Evolutionary conservation across 1,139 yeast species (phyloP).

Genomic region (Pichia sp.): DNA sequence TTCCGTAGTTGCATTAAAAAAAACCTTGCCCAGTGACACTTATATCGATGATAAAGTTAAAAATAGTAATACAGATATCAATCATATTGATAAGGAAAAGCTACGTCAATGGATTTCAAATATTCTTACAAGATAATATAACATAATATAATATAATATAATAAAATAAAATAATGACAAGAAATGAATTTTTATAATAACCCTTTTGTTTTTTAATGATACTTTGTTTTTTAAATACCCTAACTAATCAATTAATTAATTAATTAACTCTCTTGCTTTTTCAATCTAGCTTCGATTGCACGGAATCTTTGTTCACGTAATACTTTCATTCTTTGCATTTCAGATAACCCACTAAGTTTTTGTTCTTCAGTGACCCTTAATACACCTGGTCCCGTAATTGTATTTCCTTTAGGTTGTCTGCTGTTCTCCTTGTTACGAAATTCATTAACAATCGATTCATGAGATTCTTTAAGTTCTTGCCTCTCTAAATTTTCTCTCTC

Average conservation of each 20-base stretch:
- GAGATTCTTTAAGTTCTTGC: slow-evolving; percentile 24
- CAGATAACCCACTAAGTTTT: slow-evolving; percentile 37
- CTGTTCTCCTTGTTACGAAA: slow-evolving; percentile 17
- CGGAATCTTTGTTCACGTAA: slow-evolving; percentile 95
- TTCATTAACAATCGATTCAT: slow-evolving; percentile 31
- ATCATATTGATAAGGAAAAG: slow-evolving; percentile 45
- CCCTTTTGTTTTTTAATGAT: too few species aligned
- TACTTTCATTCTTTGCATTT: slow-evolving; percentile 65
- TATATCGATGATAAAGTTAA: slow-evolving; percentile 37
- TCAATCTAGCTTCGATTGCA: slow-evolving; percentile 89
- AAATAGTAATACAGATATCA: slow-evolving; percentile 31
- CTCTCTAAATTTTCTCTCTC: slow-evolving; percentile 1
- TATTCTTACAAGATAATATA: slow-evolving; percentile 2
- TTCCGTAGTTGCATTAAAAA: slow-evolving; percentile 57
- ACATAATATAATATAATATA: neutral
- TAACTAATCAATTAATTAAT: too few species aligned
- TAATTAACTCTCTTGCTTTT: slow-evolving; percentile 16
- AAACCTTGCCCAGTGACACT: slow-evolving; percentile 55
- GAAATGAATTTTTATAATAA: too few species aligned
- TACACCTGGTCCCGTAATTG: slow-evolving; percentile 13
- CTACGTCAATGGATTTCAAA: slow-evolving; percentile 48
- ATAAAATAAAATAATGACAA: neutral
- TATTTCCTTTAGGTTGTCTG: slow-evolving; percentile 19
- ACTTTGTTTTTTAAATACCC: neutral
- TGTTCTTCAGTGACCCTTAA: slow-evolving; percentile 21